A percentile compares a stretch with the other conserved stretches of the same genome.
These are phyloP conservation scores for Nannizziopsis barbatae DNA, from an alignment of 2,329 filamentous ascomycete species.

Conservation along the genomic window DNA sequence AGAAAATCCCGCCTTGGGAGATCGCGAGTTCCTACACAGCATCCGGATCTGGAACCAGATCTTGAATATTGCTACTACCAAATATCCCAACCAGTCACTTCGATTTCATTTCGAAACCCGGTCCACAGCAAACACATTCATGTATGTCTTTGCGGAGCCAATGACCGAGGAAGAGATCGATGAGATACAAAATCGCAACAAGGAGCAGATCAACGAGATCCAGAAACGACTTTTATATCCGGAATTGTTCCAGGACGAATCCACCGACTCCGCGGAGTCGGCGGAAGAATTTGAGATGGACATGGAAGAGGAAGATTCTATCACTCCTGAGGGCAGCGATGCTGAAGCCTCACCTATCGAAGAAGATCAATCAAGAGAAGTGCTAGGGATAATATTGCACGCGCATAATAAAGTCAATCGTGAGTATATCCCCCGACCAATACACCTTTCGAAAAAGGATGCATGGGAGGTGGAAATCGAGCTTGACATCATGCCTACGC, in stretches of 20 bases:
- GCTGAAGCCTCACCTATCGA: slow-evolving; percentile 11
- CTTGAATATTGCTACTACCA: slow-evolving; percentile 60
- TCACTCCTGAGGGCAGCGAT: slow-evolving; percentile 14
- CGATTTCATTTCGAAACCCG: slow-evolving; percentile 75
- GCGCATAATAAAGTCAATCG: slow-evolving; percentile 64
- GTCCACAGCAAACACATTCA: slow-evolving; percentile 48
- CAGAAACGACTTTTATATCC: slow-evolving; percentile 43
- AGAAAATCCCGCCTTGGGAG: slow-evolving; percentile 53
- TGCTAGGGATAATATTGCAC: slow-evolving; percentile 61
- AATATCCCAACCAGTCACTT: slow-evolving; percentile 63
- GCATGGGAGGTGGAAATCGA: slow-evolving; percentile 70
- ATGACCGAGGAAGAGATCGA: slow-evolving; percentile 62
- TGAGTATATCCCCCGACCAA: slow-evolving; percentile 50
- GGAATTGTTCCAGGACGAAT: slow-evolving; percentile 19
- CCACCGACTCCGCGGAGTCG: slow-evolving; percentile 16
- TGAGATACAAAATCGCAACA: slow-evolving; percentile 58
- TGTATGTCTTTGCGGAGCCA: slow-evolving; percentile 86
- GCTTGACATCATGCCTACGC: slow-evolving; percentile 49
- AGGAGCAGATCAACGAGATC: slow-evolving; percentile 55
- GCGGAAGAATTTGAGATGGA: slow-evolving; percentile 16
- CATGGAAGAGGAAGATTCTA: slow-evolving; percentile 13
- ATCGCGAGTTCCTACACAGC: slow-evolving; percentile 76
- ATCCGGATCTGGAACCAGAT: slow-evolving; percentile 67
- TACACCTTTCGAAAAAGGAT: slow-evolving; percentile 35
- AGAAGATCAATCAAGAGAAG: slow-evolving; percentile 18